Evolutionary conservation across 257 asterid genomes (phyloP), one percentile per base, ranked within the genome.

Genomic region (Lycium barbarum): DNA sequence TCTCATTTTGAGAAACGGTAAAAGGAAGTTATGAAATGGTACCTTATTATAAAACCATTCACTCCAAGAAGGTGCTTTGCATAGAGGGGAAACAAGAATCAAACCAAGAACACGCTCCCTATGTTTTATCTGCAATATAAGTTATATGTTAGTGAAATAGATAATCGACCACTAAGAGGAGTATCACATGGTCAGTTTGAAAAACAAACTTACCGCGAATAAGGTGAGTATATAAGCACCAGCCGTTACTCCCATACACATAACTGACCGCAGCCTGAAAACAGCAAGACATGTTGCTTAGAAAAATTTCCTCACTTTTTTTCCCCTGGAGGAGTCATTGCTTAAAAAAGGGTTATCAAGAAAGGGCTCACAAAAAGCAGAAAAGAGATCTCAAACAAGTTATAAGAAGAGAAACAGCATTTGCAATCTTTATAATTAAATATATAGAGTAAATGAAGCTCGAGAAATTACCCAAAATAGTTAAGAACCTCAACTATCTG

Each of bases 11-110:
- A 66, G 36, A 20, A 47, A 55, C 67, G 68, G 47, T 36, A 55
- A 83, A 4, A 59, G 70, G 47, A 11, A 14, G 71, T 49, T 7
- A 74, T 35, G 36, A 88, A 84, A 70, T 66, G 36, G 33, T 6
- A 95, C 99, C 98, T 95, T 94, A 87, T 95, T 95, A 83, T 92
- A 88, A 59, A 94, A 90, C 99, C 98, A 94, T 90, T 95, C 99
- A 6, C 94, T 89, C 99, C 98, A 95, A 12, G 98, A 94, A 79
- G 99, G 97, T 54, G 94, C 88, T 91, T 90, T 91, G 92, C 99
- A 94, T 45, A 94, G 89, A 62, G 99, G 98, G 88, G 99, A 95
- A 85, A 95, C 91, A 61, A 95, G 97, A 83, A 95, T 92, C 94
- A 95, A 89, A 76, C 99, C 99, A 57, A 93, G 92, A 87, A 95